Base-by-base conservation (phyloP, 2,329 filamentous ascomycete species). In the Ophiocordyceps camponoti-saundersi region DNA sequence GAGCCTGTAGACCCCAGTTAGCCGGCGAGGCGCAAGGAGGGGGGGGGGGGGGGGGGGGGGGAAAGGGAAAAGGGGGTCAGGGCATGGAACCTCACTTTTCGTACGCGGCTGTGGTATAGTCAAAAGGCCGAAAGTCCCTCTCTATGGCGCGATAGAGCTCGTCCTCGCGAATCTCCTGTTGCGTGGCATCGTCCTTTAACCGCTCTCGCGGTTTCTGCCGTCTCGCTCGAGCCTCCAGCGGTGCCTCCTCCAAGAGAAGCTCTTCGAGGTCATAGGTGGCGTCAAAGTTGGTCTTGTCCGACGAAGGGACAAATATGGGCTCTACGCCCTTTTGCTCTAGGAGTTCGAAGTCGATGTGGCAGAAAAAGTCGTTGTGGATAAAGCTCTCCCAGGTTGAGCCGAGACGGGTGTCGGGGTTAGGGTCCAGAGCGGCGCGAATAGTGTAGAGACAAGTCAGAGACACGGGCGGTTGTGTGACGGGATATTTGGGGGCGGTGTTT, bases 241-340 rank as follows among this genome's bases (percentile, higher is more conserved):
- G 92, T 13, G 92, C 92, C 61, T 98, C 92, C 63, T 98, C 92
- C 42, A 98, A 65, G 2, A 98, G 67, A 20, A 98, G 65, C 62
- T 98, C 92, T 60, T 98, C 92, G 45, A 98, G 68, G 62, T 98
- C 92, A 60, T 98, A 96, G 1, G 92, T 98, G 5, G 92, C 92
- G 63, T 98, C 92, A 54, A 98, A 98, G 61, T 98, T 98, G 3
- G 92, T 96, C 73, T 98, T 98, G 44, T 96, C 92, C 48, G 87
- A 89, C 0, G 90, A 95, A 0, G 92, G 92, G 20, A 84, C 77
- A 61, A 98, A 98, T 3, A 96, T 79, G 0, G 92, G 92, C 55
- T 89, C 82, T 42, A 96, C 80, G 58, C 88, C 80, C 61, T 95
- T 96, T 52, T 79, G 72, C 60, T 95, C 86, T 34, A 98, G 66